Evolutionary conservation across 78 protist genomes (phyloP).

Genomic region (Chrysochromulina tobinii): DNA sequence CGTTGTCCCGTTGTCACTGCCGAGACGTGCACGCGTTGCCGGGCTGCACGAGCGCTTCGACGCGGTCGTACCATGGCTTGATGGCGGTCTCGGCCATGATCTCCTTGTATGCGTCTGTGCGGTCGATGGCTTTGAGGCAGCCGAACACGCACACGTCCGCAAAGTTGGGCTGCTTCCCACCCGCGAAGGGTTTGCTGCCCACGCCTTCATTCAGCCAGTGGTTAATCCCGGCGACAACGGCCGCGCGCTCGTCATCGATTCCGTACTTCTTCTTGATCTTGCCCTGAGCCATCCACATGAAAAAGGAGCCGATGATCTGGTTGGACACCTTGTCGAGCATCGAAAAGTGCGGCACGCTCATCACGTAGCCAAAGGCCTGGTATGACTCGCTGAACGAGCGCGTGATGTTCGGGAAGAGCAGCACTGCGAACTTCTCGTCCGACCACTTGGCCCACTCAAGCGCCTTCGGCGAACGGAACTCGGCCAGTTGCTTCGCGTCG

Average conservation of each 20-base stretch:
- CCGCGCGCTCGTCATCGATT: slow-evolving; percentile 9
- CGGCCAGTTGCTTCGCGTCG: background rate
- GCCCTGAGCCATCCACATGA: background rate
- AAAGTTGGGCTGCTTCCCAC: background rate
- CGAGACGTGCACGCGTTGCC: background rate
- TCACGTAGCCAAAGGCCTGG: background rate
- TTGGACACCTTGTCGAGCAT: background rate
- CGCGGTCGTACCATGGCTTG: background rate
- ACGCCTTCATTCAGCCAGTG: background rate
- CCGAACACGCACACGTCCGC: background rate
- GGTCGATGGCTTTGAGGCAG: background rate
- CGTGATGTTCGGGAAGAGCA: slow-evolving; percentile 12
- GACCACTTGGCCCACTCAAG: background rate
- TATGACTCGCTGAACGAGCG: background rate
- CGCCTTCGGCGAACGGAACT: background rate
- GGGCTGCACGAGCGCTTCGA: background rate
- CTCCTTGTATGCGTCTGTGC: background rate
- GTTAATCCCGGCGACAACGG: background rate
- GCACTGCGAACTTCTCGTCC: background rate
- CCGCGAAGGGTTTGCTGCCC: background rate
- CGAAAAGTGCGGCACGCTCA: background rate
- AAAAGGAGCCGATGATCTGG: background rate
- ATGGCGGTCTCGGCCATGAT: background rate
- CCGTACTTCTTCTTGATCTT: slow-evolving; percentile 10
- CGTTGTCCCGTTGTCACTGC: no score